A percentile compares a stretch with the other conserved stretches of the same genome.
Evolutionary conservation across 1,139 yeast species (phyloP).

Genomic region (Yamadazyma spencermartinsiae): DNA sequence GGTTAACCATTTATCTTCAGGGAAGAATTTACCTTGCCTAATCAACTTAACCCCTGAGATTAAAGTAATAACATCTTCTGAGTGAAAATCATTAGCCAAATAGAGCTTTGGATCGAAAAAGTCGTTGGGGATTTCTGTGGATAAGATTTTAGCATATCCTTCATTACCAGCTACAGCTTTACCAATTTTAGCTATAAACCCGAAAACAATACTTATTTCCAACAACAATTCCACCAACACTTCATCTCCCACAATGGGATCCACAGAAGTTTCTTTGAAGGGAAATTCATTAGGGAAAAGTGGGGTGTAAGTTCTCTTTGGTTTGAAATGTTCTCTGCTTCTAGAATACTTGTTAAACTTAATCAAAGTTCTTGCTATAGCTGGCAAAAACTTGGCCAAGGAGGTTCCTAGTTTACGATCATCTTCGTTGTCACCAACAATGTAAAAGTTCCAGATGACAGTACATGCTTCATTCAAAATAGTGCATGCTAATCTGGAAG

Average conservation of each 20-base stretch:
- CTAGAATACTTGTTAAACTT: constrained; percentile 56
- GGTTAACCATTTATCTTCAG: constrained; percentile 69
- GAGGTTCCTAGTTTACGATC: constrained; percentile 42
- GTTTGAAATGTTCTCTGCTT: constrained; percentile 51
- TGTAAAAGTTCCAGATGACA: constrained; percentile 34
- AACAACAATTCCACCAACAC: constrained; percentile 69
- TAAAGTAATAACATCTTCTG: constrained; percentile 47
- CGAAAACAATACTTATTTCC: constrained; percentile 64
- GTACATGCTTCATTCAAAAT: constrained; percentile 52
- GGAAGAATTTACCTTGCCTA: constrained; percentile 61
- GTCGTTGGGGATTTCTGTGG: constrained; percentile 26
- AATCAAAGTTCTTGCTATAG: constrained; percentile 51
- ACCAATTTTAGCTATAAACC: constrained; percentile 57
- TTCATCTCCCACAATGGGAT: constrained; percentile 72
- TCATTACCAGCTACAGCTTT: constrained; percentile 47
- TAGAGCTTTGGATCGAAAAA: constrained; percentile 35
- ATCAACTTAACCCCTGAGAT: constrained; percentile 59
- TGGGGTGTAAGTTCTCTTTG: constrained; percentile 62
- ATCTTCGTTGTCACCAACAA: constrained; percentile 21
- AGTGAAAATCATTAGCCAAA: constrained; percentile 34
- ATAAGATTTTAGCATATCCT: constrained; percentile 36
- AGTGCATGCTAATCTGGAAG: constrained; percentile 63
- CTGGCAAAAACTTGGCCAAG: constrained; percentile 52
- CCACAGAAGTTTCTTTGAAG: constrained; percentile 64
- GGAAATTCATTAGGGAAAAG: constrained; percentile 74